A percentile compares a stretch with the other conserved stretches of the same genome.
Evolutionary conservation across 2,329 filamentous ascomycete species (phyloP).

Genomic region (Tricladium varicosporioides): DNA sequence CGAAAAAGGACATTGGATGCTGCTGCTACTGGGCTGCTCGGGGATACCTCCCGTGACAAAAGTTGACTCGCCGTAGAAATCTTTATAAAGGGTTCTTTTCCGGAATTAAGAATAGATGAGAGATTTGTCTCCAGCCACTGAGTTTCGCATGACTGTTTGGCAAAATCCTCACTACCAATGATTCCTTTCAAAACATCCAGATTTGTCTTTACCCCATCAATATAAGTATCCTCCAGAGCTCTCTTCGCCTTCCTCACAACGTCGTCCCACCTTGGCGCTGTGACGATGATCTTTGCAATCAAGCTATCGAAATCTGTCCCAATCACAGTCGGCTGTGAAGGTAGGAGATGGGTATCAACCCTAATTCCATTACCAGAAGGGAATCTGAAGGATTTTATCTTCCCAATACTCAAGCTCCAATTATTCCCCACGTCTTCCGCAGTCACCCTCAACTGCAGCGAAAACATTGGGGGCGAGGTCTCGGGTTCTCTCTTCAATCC

Average conservation of each 20-base stretch:
- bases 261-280: conserved; percentile 48
- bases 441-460: conserved; percentile 44
- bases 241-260: conserved; percentile 51
- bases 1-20: conserved; percentile 48
- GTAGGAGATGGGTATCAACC: conserved; percentile 42
- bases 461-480: conserved; percentile 33
- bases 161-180: conserved; percentile 49
- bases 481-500: conserved; percentile 33
- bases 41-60: too few species aligned
- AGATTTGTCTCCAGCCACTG: conserved; percentile 56
- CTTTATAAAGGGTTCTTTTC: conserved; percentile 13
- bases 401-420: conserved; percentile 59
- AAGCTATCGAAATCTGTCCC: conserved; percentile 47
- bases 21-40: conserved; percentile 19
- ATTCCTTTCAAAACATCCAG: conserved; percentile 53
- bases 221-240: conserved; percentile 53
- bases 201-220: conserved; percentile 59
- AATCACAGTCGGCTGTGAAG: conserved; percentile 39
- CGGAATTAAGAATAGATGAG: conserved; percentile 30
- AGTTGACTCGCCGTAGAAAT: too few species aligned
- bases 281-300: conserved; percentile 46
- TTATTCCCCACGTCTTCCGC: conserved; percentile 42
- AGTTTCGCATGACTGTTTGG: conserved; percentile 47
- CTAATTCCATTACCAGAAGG: conserved; percentile 55
- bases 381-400: conserved; percentile 51